Evolutionary conservation across 2,329 filamentous ascomycete species (phyloP).

Genomic region (Trichoderma sp.): DNA sequence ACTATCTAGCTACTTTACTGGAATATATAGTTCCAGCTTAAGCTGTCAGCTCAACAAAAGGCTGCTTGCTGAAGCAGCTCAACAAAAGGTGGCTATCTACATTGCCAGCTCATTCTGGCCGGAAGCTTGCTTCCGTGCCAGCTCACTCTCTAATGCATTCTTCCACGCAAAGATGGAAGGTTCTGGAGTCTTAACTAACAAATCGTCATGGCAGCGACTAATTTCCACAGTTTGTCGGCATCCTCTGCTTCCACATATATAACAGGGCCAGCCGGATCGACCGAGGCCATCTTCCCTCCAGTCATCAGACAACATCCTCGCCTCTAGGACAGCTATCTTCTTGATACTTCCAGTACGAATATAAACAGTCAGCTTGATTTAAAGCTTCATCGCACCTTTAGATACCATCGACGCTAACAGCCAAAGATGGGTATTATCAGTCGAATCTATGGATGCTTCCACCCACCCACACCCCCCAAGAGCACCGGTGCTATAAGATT

Average conservation of each 20-base stretch:
- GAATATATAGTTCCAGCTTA: no score
- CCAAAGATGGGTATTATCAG: not conserved
- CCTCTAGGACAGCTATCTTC: not conserved
- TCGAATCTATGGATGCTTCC: conserved; percentile 14
- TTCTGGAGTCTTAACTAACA: no score
- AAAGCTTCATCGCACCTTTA: no score
- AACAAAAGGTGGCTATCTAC: no score
- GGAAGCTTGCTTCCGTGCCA: no score
- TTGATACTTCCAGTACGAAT: not conserved
- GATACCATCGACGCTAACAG: not conserved
- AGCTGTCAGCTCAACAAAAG: no score
- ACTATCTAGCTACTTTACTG: no score
- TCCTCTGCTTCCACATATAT: not conserved
- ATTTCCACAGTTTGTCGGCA: not conserved
- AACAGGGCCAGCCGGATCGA: not conserved
- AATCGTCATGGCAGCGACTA: not conserved
- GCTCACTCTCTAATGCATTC: no score
- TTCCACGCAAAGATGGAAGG: no score
- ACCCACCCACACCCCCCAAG: conserved; percentile 8
- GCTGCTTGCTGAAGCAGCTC: no score
- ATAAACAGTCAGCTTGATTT: no score
- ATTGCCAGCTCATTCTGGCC: no score
- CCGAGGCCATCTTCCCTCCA: not conserved
- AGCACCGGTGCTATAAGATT: conserved; percentile 36
- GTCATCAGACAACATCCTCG: not conserved